Conservation (phyloP, 805 yeast genomes). For the Cyberlindnera samutprakarnensis region DNA sequence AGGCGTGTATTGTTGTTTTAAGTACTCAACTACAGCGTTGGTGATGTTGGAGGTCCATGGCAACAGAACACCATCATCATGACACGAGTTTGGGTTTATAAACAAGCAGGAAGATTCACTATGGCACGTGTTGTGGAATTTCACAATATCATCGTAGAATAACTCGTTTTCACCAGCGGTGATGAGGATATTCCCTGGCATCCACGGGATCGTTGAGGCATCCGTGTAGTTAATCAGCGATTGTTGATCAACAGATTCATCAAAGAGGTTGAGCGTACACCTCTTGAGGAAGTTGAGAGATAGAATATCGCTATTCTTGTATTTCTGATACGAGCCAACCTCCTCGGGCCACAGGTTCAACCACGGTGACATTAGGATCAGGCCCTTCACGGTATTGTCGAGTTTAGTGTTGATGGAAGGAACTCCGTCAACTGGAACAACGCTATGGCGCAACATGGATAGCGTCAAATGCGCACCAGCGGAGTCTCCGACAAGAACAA, state of each 20-base stretch:
- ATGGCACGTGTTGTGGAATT: constrained; percentile 1
- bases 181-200: constrained; percentile 5
- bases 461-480: constrained; percentile 25
- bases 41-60: constrained; percentile 1
- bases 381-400: constrained; percentile 2
- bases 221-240: no score
- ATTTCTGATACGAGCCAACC: constrained; percentile 2
- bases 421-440: constrained; percentile 3
- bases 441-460: constrained; percentile 11
- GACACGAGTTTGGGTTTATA: constrained; percentile 2
- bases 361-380: constrained; percentile 13
- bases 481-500: constrained; percentile 25
- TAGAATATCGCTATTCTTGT: constrained; percentile 4
- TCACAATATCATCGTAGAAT: constrained; percentile 7
- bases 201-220: no score
- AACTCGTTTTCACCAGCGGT: constrained; percentile 10
- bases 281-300: constrained; percentile 3
- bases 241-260: no score
- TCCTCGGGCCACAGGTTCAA: constrained; percentile 8
- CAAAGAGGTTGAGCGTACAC: constrained; percentile 4
- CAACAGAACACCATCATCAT: constrained; percentile 4
- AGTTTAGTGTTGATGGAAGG: no score
- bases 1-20: no score
- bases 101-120: neutral
- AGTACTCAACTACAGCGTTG: neutral